Conservation (phyloP, 2,329 filamentous ascomycete species). For the Aphanocladium album region DNA sequence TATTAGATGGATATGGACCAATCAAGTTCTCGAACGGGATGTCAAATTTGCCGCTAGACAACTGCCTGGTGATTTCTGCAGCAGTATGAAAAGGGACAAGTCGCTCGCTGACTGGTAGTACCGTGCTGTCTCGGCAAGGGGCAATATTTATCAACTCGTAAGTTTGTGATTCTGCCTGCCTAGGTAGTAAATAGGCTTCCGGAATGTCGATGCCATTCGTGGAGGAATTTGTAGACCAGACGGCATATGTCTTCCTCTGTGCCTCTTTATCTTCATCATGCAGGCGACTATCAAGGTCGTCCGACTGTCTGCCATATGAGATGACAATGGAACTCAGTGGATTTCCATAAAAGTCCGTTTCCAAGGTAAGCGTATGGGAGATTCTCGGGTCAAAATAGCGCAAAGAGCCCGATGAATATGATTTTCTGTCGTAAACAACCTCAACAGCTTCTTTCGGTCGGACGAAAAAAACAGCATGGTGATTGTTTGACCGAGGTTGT, state of each 20-base stretch:
- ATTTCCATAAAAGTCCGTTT: conserved; percentile 16
- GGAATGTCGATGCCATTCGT: conserved; percentile 11
- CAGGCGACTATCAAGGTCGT: conserved; percentile 5
- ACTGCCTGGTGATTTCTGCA: neutral
- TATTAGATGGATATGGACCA: conserved; percentile 3
- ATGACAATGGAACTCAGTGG: neutral
- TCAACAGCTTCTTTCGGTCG: conserved; percentile 6
- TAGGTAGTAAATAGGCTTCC: neutral
- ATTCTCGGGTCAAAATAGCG: conserved; percentile 5
- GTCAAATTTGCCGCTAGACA: conserved; percentile 3
- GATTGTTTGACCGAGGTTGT: neutral
- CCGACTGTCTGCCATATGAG: conserved; percentile 8
- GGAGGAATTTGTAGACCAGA: conserved; percentile 3
- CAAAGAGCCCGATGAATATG: neutral
- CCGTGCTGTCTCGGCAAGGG: neutral
- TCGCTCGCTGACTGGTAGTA: neutral
- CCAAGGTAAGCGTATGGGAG: conserved; percentile 11
- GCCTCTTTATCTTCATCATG: conserved; percentile 7
- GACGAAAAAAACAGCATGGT: conserved; percentile 7
- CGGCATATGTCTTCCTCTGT: conserved; percentile 5
- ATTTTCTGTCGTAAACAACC: conserved; percentile 3
- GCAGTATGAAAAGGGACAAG: neutral
- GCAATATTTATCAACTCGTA: conserved; percentile 9
- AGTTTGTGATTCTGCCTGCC: neutral
- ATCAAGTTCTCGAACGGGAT: conserved; percentile 9